Conservation (phyloP, 805 yeast genomes). For the Saturnispora zaruensis region DNA sequence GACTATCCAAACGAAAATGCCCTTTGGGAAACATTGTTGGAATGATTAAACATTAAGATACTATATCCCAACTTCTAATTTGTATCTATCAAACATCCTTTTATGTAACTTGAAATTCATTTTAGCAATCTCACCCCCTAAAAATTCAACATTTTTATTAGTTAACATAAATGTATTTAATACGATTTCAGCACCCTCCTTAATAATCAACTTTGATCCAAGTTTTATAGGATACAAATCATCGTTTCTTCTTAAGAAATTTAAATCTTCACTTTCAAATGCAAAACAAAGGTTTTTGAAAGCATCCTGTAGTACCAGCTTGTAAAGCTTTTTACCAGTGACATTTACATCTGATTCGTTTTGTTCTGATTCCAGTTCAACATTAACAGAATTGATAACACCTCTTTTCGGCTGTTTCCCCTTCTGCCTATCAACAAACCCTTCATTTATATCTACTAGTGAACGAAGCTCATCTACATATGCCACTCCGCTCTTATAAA, state of each 20-base stretch:
- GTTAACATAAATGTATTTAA: constrained; percentile 38
- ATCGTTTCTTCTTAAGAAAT: constrained; percentile 32
- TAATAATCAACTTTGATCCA: constrained; percentile 52
- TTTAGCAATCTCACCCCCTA: constrained; percentile 25
- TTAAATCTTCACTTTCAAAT: constrained; percentile 45
- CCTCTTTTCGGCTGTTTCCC: constrained; percentile 16
- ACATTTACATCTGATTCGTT: constrained; percentile 2
- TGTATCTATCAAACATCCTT: constrained; percentile 33
- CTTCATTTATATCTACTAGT: constrained; percentile 47
- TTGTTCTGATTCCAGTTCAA: constrained; percentile 25
- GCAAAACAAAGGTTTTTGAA: constrained; percentile 46
- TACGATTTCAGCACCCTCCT: constrained; percentile 37
- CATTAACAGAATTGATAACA: constrained; percentile 42
- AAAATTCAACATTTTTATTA: constrained; percentile 15
- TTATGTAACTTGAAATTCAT: constrained; percentile 22
- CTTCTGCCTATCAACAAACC: constrained; percentile 47
- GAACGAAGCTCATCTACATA: constrained; percentile 49
- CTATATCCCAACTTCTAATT: constrained; percentile 22
- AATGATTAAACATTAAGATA: constrained; percentile 10
- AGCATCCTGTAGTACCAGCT: constrained; percentile 50
- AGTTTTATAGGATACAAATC: constrained; percentile 33
- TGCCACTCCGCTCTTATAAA: constrained; percentile 40
- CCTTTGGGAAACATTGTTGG: constrained; percentile 61
- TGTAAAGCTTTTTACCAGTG: constrained; percentile 29
- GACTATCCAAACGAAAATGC: constrained; percentile 67